Percentiles rank a stretch among this genome's conserved stretches.
Evolutionary conservation across 257 asterid genomes (phyloP).

Genomic region (Solanum chilense): DNA sequence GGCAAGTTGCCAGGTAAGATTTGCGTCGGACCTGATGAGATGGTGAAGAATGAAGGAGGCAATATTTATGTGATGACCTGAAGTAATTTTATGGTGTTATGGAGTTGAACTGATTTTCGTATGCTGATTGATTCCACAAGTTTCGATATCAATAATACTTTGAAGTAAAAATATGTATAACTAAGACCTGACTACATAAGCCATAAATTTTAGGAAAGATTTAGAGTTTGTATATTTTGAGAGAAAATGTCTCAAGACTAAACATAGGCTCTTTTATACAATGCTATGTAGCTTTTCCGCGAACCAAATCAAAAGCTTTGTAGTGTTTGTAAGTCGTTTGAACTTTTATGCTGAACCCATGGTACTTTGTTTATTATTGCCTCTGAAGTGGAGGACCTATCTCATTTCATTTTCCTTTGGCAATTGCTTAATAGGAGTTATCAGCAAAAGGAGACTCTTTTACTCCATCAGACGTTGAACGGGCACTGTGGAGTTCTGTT

Average conservation of each 20-base stretch:
- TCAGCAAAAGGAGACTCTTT: constrained; percentile 29
- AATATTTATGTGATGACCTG: background rate
- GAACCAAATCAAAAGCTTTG: background rate
- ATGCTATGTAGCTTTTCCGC: background rate
- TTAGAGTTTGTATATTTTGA: background rate
- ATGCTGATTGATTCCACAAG: background rate
- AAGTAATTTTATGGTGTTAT: background rate
- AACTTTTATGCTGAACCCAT: background rate
- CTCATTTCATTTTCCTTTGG: background rate
- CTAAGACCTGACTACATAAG: background rate
- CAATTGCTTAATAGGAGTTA: constrained; percentile 31
- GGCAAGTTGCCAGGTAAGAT: background rate
- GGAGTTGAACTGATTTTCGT: background rate
- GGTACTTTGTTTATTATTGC: background rate
- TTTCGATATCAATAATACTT: background rate
- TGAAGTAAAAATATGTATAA: background rate
- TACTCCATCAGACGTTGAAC: constrained; percentile 75
- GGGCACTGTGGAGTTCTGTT: constrained; percentile 71
- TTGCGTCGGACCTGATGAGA: background rate
- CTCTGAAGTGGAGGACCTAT: background rate
- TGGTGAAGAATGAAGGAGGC: background rate
- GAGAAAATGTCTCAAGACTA: background rate
- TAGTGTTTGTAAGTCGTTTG: background rate
- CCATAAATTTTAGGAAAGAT: background rate
- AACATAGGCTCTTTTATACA: background rate